Evolutionary conservation across 345 rosid genomes (phyloP), one percentile per base, ranked within the genome.

Genomic region (Eucalyptus regnans): DNA sequence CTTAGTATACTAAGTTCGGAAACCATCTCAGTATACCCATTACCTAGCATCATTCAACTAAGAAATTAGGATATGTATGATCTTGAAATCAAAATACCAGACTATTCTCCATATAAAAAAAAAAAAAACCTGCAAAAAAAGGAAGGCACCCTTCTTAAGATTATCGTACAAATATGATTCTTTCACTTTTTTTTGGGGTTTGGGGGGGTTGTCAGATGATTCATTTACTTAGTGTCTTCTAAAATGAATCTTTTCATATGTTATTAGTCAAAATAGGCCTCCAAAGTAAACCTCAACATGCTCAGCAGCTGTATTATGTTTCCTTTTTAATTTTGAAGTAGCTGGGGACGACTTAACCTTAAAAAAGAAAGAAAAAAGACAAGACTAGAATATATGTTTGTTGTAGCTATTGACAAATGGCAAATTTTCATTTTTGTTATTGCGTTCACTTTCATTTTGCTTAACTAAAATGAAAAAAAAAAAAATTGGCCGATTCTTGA

Each of bases 401-500:
- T 8, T 23, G 29, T 9, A 22, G 6, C 62, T 23, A 56, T 56
- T 56, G 29, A 23, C 12, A 23, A 9, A 22, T 23, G 29, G 62
- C 1, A 20, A 56, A 56, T 56, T 56, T 56, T 56, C 29, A 23
- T 1, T 56, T 56, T 56, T 22, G 27, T 56, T 56, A 9, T 9
- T 56, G 1, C 12, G 9, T 56, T 56, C 5, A 8, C 29, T 56
- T 23, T 56, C 29, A 56, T 56, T 56, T 56, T 22, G 62, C 62
- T 56, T 8, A 9, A 56, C 29, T 23, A 56, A 49, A 49, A 56
- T 22, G 6, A 2, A 22, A 22, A 56, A 56, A 22, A 33, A 33
- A 54, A 8, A 9, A 54, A 8, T 7, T 56, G 12, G 8, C 12
- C 27, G 0, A 9, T 0, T 22, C 62, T 23, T 23, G 8, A 56